These are phyloP conservation scores for Schwanniomyces vanrijiae DNA, from an alignment of 805 yeast genomes.

Conservation along the genomic window DNA sequence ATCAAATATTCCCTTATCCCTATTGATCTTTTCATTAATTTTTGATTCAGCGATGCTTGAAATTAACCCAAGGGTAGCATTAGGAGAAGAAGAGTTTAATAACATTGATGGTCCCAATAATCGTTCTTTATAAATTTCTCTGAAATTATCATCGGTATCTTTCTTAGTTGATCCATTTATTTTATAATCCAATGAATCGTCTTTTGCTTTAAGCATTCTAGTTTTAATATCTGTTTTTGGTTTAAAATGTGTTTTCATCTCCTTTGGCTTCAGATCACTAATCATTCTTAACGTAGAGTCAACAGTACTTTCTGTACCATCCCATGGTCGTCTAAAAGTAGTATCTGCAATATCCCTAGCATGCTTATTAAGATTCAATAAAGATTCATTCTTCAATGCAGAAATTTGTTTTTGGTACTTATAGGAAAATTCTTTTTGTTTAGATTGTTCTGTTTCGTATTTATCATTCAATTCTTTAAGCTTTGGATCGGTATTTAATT, in stretches of 20 bases:
- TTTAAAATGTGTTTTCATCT: slow-evolving; percentile 7
- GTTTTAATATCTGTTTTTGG: slow-evolving; percentile 11
- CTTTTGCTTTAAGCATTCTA: slow-evolving; percentile 62
- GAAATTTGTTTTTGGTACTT: slow-evolving; percentile 16
- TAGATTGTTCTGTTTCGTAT: slow-evolving; percentile 9
- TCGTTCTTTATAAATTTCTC: slow-evolving; percentile 61
- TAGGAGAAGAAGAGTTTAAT: slow-evolving; percentile 38
- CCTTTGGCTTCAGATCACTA: slow-evolving; percentile 28
- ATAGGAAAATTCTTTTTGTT: slow-evolving; percentile 6
- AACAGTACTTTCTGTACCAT: slow-evolving; percentile 24
- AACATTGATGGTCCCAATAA: slow-evolving; percentile 58
- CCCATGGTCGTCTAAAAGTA: slow-evolving; percentile 24
- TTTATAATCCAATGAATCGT: slow-evolving; percentile 63
- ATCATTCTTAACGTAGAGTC: slow-evolving; percentile 33
- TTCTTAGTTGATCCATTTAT: slow-evolving; percentile 33
- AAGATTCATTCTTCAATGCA: slow-evolving; percentile 31
- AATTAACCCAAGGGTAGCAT: slow-evolving; percentile 50
- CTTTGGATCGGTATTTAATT: slow-evolving; percentile 18
- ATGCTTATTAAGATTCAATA: slow-evolving; percentile 27
- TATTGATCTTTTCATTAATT: slow-evolving; percentile 65
- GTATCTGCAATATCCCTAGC: slow-evolving; percentile 26
- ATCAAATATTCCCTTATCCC: slow-evolving; percentile 67
- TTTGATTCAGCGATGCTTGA: slow-evolving; percentile 71
- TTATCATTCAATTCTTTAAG: slow-evolving; percentile 13
- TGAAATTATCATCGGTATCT: slow-evolving; percentile 49